Evolutionary conservation across 805 yeast genomes (phyloP).

Genomic region (Pachysolen tannophilus): DNA sequence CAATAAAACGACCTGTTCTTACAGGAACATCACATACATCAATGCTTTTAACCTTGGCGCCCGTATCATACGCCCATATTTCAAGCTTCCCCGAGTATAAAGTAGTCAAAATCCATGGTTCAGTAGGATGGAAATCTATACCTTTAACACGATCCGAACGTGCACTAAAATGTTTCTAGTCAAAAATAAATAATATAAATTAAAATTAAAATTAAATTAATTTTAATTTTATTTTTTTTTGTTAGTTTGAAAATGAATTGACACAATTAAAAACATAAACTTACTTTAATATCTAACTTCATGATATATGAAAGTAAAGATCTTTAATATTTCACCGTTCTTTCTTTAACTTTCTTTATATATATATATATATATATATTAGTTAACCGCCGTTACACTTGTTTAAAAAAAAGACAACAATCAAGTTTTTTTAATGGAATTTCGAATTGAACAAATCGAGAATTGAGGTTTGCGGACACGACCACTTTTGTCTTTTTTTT

Average conservation of each 20-base stretch:
- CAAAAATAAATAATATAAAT: constrained; percentile 27
- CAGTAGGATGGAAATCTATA: constrained; percentile 95
- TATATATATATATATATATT: no score
- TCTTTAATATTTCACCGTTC: no score
- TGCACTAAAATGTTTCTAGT: constrained; percentile 77
- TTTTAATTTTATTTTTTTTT: not conserved
- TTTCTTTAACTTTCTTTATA: no score
- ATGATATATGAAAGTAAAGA: no score
- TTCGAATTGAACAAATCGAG: not conserved
- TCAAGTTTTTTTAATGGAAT: not conserved
- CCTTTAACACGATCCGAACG: constrained; percentile 97
- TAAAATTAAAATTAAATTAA: no score
- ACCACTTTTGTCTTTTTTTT: constrained; percentile 12
- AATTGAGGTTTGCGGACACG: not conserved
- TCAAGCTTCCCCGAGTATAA: constrained; percentile 84
- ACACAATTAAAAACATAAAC: constrained; percentile 11
- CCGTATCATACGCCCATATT: constrained; percentile 91
- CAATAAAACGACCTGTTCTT: constrained; percentile 90
- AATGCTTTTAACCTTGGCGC: constrained; percentile 73
- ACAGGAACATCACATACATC: constrained; percentile 96
- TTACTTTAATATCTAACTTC: constrained; percentile 42
- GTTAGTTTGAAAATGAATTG: not conserved
- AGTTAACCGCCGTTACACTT: no score
- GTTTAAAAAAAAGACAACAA: no score
- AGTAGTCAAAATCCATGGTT: constrained; percentile 95